Percentiles rank a stretch among this genome's conserved stretches.
Conservation (phyloP, 2,329 filamentous ascomycete genomes). For the Xylaria sp. region DNA sequence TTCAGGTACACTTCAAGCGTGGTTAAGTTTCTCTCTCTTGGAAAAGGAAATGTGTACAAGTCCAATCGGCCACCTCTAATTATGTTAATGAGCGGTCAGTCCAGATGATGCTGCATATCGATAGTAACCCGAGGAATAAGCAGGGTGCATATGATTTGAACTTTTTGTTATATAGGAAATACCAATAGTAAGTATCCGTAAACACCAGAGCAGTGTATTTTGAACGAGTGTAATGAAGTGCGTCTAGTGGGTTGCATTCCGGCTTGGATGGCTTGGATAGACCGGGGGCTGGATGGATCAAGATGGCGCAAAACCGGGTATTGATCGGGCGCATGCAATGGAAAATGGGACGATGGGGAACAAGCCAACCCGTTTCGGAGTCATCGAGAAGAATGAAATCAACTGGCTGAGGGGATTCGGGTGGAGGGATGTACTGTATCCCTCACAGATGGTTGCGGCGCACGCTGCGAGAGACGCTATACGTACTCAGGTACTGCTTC, state of each 20-base stretch:
- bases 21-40: neutral
- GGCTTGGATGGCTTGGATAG: slow-evolving; percentile 23
- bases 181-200: neutral
- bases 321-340: slow-evolving; percentile 23
- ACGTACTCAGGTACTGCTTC: neutral
- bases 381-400: slow-evolving; percentile 19
- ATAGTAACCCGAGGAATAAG: neutral
- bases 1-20: neutral
- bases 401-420: slow-evolving; percentile 2
- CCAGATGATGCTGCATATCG: neutral
- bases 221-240: slow-evolving; percentile 16
- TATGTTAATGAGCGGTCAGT: neutral
- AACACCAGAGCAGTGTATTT: no score
- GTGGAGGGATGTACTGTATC: neutral
- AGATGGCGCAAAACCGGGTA: slow-evolving; percentile 21
- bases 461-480: neutral
- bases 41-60: neutral
- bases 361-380: slow-evolving; percentile 30
- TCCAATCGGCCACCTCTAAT: no score
- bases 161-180: neutral
- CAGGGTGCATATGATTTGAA: neutral
- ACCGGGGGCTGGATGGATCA: slow-evolving; percentile 26
- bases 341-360: slow-evolving; percentile 22
- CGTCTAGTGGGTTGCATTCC: slow-evolving; percentile 30
- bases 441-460: neutral